Base-by-base conservation (phyloP, 495 filamentous ascomycete species). In the Penicillium parvum region DNA sequence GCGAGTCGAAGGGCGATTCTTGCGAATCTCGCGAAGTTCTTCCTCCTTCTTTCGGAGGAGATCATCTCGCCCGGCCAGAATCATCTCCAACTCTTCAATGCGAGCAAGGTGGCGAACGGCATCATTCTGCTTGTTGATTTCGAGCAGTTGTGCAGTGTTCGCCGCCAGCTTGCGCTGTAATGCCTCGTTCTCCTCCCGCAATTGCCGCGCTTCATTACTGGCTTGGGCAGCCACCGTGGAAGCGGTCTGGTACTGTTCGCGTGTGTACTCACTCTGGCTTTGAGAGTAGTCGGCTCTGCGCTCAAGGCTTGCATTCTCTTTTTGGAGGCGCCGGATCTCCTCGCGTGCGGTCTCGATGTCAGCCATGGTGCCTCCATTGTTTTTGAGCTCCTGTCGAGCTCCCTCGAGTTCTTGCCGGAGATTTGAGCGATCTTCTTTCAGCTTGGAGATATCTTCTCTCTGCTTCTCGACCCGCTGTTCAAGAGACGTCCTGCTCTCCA, bases 161-260 rank as follows among this genome's bases (percentile, higher is more conserved):
- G 3, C 69, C 71, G 23, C 60, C 57, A 2, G 78, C 77, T 37
- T 71, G 74, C 8, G 63, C 69, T 36, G 69, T 63, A 85, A 63
- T 0, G 58, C 51, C 16, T 67, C 69, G 23, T 78, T 72, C 26
- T 70, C 64, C 7, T 52, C 54, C 25, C 65, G 56, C 8, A 85
- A 66, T n/a, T 61, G 60, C 8, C 66, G 58, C 26, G 72, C 67
- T 59, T 85, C 79, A 16, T 61, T 63, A 11, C 58, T 58, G 12
- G 77, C 61, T 27, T 79, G 74, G 11, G 62, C 67, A 7, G 73
- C 73, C 0, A 65, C 62, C 11, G 64, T 78, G 10, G 82, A 84
- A 1, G 81, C 79, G 23, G 71, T 66, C 38, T 87, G 82, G 45
- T 88, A 89, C 23, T 76, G 68, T 12, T 72, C 65, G 32, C 81